Evolutionary conservation across 1,284 basidiomycete species (phyloP).

Genomic region (Pterula multifida): DNA sequence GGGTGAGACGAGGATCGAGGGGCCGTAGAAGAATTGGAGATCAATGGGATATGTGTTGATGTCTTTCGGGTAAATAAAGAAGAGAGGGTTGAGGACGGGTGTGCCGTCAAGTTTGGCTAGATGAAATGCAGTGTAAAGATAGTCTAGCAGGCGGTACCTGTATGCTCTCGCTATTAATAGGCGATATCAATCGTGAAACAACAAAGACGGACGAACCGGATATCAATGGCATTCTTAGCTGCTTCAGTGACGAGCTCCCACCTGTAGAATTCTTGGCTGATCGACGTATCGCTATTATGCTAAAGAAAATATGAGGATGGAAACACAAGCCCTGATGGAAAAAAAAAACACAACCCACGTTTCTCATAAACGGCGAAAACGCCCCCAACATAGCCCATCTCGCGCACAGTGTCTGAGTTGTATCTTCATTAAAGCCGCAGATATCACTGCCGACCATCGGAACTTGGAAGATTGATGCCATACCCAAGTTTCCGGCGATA

Average conservation of each 20-base stretch:
- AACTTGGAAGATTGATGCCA: slow-evolving; percentile 51
- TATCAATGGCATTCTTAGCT: slow-evolving; percentile 47
- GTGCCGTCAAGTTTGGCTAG: slow-evolving; percentile 44
- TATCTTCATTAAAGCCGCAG: slow-evolving; percentile 53
- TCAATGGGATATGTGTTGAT: slow-evolving; percentile 44
- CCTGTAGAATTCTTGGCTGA: slow-evolving; percentile 57
- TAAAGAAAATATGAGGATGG: slow-evolving; percentile 12
- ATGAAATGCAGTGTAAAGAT: slow-evolving; percentile 63
- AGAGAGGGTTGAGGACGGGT: slow-evolving; percentile 49
- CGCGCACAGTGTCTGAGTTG: slow-evolving; percentile 52
- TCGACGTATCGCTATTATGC: slow-evolving; percentile 45
- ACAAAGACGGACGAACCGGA: slow-evolving; percentile 27
- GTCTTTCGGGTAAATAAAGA: slow-evolving; percentile 57
- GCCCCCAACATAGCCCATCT: slow-evolving; percentile 60
- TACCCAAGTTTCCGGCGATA: slow-evolving; percentile 51
- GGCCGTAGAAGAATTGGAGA: slow-evolving; percentile 58
- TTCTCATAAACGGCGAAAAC: slow-evolving; percentile 63
- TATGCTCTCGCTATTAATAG: background rate
- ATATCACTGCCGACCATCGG: slow-evolving; percentile 64
- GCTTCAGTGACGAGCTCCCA: slow-evolving; percentile 49
- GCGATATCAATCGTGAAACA: background rate
- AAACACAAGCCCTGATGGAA: slow-evolving; percentile 3
- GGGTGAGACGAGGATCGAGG: slow-evolving; percentile 55
- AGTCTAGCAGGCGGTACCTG: slow-evolving; percentile 59
- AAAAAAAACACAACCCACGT: slow-evolving; percentile 26